phyloP scores from a whole-genome alignment of 441 rosid species.

The Aleurites moluccanus region DNA sequence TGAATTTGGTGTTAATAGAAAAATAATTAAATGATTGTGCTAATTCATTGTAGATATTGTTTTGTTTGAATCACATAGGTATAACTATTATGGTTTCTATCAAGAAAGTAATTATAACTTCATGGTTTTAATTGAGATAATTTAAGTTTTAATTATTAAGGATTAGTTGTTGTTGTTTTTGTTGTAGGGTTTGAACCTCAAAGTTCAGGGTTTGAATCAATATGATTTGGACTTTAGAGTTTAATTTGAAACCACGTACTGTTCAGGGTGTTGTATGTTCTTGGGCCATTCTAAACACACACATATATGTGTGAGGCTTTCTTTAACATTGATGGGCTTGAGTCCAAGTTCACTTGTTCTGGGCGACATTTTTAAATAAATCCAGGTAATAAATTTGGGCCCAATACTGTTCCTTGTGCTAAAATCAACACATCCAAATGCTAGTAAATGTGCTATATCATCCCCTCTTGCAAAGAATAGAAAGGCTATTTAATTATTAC shows the following conservation, averaged over 20 bases:
- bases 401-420: background rate
- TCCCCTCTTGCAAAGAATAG: background rate
- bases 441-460: background rate
- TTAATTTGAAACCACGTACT: background rate
- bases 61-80: background rate
- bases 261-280: background rate
- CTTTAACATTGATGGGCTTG: background rate
- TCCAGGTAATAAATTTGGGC: background rate
- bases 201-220: background rate
- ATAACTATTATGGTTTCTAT: background rate
- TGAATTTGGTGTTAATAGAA: no score
- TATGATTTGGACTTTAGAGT: background rate
- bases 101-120: background rate
- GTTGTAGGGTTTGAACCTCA: background rate
- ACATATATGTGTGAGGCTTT: background rate
- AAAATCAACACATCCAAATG: background rate
- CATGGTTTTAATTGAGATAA: background rate
- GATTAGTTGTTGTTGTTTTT: no score
- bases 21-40: no score
- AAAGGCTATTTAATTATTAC: background rate
- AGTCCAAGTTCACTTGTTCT: background rate
- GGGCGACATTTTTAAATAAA: background rate
- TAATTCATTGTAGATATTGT: background rate
- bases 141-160: background rate
- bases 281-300: no score